phyloP scores from a whole-genome alignment of 345 rosid genomes.

The Boechera divaricarpa region DNA sequence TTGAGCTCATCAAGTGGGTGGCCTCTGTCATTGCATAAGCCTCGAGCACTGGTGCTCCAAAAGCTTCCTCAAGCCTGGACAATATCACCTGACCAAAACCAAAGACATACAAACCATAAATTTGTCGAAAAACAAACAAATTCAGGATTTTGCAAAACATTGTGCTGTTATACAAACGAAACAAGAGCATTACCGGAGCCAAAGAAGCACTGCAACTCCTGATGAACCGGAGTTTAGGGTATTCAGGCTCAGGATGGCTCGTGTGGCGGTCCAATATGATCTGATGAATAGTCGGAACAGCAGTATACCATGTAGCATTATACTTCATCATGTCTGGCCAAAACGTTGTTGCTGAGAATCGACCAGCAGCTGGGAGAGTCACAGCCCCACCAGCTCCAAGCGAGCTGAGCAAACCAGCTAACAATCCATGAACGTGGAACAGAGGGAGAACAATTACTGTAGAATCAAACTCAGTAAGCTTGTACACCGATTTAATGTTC shows the following conservation, averaged over 20 bases:
- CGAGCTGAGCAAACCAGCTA: conserved; percentile 80
- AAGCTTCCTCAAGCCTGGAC: conserved; percentile 77
- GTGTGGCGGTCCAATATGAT: conserved; percentile 79
- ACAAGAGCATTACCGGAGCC: conserved; percentile 56
- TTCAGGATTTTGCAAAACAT: background rate
- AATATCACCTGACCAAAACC: conserved; percentile 49
- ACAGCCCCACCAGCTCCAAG: conserved; percentile 79
- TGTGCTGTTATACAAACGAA: background rate
- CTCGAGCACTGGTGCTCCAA: conserved; percentile 83
- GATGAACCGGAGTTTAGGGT: conserved; percentile 79
- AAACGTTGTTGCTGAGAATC: conserved; percentile 85
- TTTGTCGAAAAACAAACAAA: background rate
- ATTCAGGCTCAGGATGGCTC: conserved; percentile 58
- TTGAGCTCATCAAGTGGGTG: conserved; percentile 76
- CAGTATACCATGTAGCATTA: conserved; percentile 93
- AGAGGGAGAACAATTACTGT: conserved; percentile 80
- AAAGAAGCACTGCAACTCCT: conserved; percentile 91
- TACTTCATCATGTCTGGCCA: conserved; percentile 75
- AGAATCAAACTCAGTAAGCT: conserved; percentile 73
- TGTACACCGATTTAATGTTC: conserved; percentile 71
- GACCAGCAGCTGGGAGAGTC: conserved; percentile 75
- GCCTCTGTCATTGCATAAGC: conserved; percentile 98
- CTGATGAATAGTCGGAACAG: conserved; percentile 92
- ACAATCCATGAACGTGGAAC: conserved; percentile 85
- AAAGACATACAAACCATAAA: conserved; percentile 14